Conservation (phyloP, 148 eudicot genomes). For the Beta vulgaris region DNA sequence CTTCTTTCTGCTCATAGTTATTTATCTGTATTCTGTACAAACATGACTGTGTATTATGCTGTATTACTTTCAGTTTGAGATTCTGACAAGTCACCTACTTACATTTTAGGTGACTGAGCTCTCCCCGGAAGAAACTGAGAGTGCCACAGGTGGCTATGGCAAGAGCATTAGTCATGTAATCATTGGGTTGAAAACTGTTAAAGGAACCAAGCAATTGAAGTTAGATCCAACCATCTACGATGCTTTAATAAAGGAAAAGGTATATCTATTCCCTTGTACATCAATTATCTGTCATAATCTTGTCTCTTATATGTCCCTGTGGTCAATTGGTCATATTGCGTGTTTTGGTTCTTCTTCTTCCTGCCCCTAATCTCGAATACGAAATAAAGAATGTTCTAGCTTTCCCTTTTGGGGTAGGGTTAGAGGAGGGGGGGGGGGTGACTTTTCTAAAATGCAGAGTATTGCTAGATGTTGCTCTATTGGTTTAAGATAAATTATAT, state of each 20-base stretch:
- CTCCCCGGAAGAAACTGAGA: slow-evolving; percentile 98
- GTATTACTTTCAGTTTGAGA: neutral
- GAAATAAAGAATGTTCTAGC: neutral
- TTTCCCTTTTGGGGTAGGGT: neutral
- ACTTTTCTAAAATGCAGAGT: neutral
- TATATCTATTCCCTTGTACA: slow-evolving; percentile 16
- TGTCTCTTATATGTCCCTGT: neutral
- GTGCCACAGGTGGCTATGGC: slow-evolving; percentile 93
- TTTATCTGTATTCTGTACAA: neutral
- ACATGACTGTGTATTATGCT: neutral
- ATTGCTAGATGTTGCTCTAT: neutral
- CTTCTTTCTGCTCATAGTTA: neutral
- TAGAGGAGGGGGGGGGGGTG: neutral
- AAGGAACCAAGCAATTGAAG: slow-evolving; percentile 96
- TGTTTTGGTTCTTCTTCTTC: neutral
- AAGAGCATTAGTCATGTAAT: slow-evolving; percentile 95
- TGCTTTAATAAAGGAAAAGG: slow-evolving; percentile 97
- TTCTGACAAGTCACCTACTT: neutral
- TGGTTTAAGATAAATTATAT: neutral
- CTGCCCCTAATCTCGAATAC: neutral
- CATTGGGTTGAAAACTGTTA: slow-evolving; percentile 90
- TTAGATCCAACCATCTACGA: slow-evolving; percentile 96
- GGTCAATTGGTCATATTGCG: neutral
- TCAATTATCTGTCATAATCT: neutral
- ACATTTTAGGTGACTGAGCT: slow-evolving; percentile 84